Percentiles rank a stretch among this genome's conserved stretches.
Evolutionary conservation across 768 basidiomycete genomes (phyloP).

Genomic region (Russula compacta): DNA sequence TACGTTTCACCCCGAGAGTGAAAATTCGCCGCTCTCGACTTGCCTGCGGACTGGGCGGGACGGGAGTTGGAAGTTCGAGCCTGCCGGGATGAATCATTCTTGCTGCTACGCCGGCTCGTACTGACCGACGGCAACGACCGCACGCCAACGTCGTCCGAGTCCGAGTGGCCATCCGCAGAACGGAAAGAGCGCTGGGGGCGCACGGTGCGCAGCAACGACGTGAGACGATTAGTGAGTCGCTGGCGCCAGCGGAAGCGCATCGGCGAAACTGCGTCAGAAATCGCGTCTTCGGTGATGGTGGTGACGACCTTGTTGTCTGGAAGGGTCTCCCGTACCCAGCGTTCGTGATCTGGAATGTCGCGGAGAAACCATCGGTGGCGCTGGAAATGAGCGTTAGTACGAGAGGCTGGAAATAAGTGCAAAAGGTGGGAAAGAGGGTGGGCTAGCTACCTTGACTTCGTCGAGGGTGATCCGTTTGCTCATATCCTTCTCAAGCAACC

Average conservation of each 20-base stretch:
- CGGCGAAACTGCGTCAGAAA: slow-evolving; percentile 59
- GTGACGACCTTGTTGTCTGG: slow-evolving; percentile 41
- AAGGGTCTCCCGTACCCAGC: slow-evolving; percentile 63
- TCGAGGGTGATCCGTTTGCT: slow-evolving; percentile 65
- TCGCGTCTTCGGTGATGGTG: slow-evolving; percentile 67
- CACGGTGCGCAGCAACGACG: slow-evolving; percentile 41
- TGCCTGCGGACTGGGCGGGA: not conserved
- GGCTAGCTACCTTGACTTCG: slow-evolving; percentile 63
- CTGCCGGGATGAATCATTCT: not conserved
- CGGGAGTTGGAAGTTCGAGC: not conserved
- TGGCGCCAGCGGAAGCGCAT: slow-evolving; percentile 57
- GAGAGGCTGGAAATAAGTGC: not conserved
- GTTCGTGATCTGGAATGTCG: slow-evolving; percentile 54
- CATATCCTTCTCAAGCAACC: slow-evolving; percentile 75
- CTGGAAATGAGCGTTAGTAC: slow-evolving; percentile 28
- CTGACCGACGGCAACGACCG: slow-evolving; percentile 10
- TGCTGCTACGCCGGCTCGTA: slow-evolving; percentile 6
- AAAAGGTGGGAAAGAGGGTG: not conserved
- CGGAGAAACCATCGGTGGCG: slow-evolving; percentile 55
- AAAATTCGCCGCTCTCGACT: not conserved
- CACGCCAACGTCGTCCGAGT: slow-evolving; percentile 20
- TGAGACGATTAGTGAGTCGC: slow-evolving; percentile 35
- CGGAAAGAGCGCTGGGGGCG: slow-evolving; percentile 30
- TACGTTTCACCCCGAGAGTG: not conserved
- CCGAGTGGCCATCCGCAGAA: slow-evolving; percentile 17